Conservation (phyloP, 2,329 filamentous ascomycete genomes). For the Knufia fluminis region DNA sequence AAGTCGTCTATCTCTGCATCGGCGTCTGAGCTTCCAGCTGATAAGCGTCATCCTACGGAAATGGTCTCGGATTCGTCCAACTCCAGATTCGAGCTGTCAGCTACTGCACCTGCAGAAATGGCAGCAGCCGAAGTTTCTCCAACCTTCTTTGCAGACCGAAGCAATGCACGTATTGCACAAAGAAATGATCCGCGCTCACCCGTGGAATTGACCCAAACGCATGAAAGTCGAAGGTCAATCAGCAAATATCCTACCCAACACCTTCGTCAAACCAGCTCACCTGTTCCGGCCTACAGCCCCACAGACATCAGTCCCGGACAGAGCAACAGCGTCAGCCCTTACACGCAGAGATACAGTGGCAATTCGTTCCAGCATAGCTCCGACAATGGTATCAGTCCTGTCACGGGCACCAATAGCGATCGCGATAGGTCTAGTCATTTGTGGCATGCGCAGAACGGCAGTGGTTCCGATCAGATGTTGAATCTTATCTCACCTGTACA, state of each 20-base stretch:
- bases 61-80: slow-evolving; percentile 21
- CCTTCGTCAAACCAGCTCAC: slow-evolving; percentile 12
- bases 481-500: slow-evolving; percentile 12
- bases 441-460: slow-evolving; percentile 7
- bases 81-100: slow-evolving; percentile 21
- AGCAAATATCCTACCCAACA: slow-evolving; percentile 15
- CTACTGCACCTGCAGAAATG: slow-evolving; percentile 20
- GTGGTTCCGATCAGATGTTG: slow-evolving; percentile 7
- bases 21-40: slow-evolving; percentile 23
- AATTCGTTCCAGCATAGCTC: slow-evolving; percentile 15
- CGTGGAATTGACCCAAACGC: slow-evolving; percentile 17
- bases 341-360: slow-evolving; percentile 14
- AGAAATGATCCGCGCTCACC: slow-evolving; percentile 19
- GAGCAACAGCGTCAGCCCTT: slow-evolving; percentile 20
- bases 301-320: slow-evolving; percentile 13
- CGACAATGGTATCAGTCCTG: slow-evolving; percentile 21
- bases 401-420: slow-evolving; percentile 12
- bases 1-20: slow-evolving; percentile 15
- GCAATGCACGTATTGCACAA: slow-evolving; percentile 7
- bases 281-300: slow-evolving; percentile 22
- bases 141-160: slow-evolving; percentile 13
- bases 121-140: slow-evolving; percentile 20
- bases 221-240: slow-evolving; percentile 1
- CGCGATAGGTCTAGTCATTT: slow-evolving; percentile 13
- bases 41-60: slow-evolving; percentile 23